Percentiles rank a stretch among this genome's conserved stretches.
These are phyloP conservation scores for Paecilomyces fulvus DNA, from an alignment of 2,329 filamentous ascomycete genomes.

Conservation along the genomic window DNA sequence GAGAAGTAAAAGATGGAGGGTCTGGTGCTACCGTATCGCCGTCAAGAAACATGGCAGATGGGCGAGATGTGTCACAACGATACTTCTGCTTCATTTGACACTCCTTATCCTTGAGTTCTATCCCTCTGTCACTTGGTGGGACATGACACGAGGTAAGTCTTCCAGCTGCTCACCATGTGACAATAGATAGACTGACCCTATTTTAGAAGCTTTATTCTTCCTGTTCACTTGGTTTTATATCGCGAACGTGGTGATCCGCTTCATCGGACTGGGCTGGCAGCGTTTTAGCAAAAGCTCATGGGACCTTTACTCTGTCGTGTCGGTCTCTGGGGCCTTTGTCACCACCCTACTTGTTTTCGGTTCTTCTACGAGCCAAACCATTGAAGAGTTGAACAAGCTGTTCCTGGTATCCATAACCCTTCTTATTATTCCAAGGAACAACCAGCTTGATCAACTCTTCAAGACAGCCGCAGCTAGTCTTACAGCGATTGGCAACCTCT, in stretches of 20 bases:
- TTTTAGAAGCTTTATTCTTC: slow-evolving; percentile 65
- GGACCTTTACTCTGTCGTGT: slow-evolving; percentile 81
- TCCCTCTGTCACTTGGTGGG: slow-evolving; percentile 64
- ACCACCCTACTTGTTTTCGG: slow-evolving; percentile 71
- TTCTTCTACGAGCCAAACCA: slow-evolving; percentile 47
- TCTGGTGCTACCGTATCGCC: slow-evolving; percentile 90
- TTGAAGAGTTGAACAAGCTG: slow-evolving; percentile 81
- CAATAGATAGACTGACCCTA: slow-evolving; percentile 12
- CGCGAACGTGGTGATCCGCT: slow-evolving; percentile 71
- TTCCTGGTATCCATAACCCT: slow-evolving; percentile 86
- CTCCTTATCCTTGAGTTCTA: slow-evolving; percentile 82
- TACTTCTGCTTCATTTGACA: slow-evolving; percentile 74
- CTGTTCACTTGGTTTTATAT: slow-evolving; percentile 74
- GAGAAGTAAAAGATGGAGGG: slow-evolving; percentile 68
- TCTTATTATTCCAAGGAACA: slow-evolving; percentile 88
- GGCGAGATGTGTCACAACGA: slow-evolving; percentile 71
- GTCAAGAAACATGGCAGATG: slow-evolving; percentile 90
- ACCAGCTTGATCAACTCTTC: slow-evolving; percentile 95
- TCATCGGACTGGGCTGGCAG: slow-evolving; percentile 83
- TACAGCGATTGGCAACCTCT: slow-evolving; percentile 77
- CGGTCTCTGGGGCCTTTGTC: slow-evolving; percentile 69
- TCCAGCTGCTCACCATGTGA: neutral
- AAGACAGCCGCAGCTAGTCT: slow-evolving; percentile 95
- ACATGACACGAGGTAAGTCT: slow-evolving; percentile 50
- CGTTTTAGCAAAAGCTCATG: slow-evolving; percentile 88